Conservation (phyloP, 2,329 filamentous ascomycete species). For the Stagonosporopsis tanaceti region DNA sequence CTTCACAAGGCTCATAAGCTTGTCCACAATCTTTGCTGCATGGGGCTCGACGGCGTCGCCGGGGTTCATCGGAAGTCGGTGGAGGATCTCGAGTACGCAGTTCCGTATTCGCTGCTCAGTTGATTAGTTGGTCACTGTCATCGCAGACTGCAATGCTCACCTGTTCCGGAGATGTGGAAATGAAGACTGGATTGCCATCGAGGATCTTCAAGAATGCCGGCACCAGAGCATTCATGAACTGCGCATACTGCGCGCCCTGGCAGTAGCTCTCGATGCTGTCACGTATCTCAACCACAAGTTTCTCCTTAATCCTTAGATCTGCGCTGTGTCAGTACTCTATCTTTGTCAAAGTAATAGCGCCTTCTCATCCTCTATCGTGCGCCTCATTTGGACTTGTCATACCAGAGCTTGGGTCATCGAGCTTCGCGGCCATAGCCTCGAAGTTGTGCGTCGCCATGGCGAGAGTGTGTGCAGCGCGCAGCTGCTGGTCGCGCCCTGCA, state of each 20-base stretch:
- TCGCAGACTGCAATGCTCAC: slow-evolving; percentile 57
- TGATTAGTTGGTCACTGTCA: slow-evolving; percentile 20
- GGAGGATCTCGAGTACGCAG: slow-evolving; percentile 91
- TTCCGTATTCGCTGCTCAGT: slow-evolving; percentile 77
- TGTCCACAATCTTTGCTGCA: slow-evolving; percentile 85
- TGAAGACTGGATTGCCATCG: slow-evolving; percentile 85
- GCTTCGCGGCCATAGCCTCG: slow-evolving; percentile 57
- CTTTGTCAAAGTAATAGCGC: slow-evolving; percentile 2
- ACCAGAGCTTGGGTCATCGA: slow-evolving; percentile 54
- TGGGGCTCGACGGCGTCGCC: slow-evolving; percentile 86
- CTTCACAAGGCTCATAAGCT: slow-evolving; percentile 86
- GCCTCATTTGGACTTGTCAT: slow-evolving; percentile 17
- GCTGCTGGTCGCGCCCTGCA: slow-evolving; percentile 30
- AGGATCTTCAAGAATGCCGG: slow-evolving; percentile 89
- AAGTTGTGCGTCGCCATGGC: slow-evolving; percentile 53
- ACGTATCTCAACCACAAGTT: slow-evolving; percentile 83
- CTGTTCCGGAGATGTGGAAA: slow-evolving; percentile 89
- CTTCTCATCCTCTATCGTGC: slow-evolving; percentile 1
- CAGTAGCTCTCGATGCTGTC: slow-evolving; percentile 93
- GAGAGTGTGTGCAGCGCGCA: slow-evolving; percentile 32
- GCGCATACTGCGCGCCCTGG: slow-evolving; percentile 75
- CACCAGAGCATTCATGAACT: slow-evolving; percentile 86
- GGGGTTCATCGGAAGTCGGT: slow-evolving; percentile 79
- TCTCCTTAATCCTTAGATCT: slow-evolving; percentile 85
- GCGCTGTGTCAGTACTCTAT: slow-evolving; percentile 29